These are phyloP conservation scores for Podila verticillata DNA, from an alignment of 192 early-diverging fungal genomes.

Conservation along the genomic window DNA sequence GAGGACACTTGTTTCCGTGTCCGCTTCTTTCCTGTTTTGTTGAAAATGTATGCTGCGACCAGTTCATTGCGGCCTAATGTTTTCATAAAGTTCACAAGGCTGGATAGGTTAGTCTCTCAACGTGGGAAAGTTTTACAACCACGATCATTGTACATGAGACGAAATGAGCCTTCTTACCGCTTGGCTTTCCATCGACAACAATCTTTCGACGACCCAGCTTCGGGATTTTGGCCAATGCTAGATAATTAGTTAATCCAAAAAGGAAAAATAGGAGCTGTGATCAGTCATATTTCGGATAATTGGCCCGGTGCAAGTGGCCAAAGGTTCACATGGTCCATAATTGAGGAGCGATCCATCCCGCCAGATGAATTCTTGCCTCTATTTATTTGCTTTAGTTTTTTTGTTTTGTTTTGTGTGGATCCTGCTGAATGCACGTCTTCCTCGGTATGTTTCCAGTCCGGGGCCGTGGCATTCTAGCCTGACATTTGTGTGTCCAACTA, in stretches of 20 bases:
- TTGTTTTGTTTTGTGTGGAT: too few relatives aligned
- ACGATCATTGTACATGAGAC: not conserved
- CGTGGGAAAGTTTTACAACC: not conserved
- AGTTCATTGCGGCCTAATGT: slow-evolving; percentile 72
- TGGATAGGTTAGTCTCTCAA: not conserved
- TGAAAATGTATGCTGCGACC: slow-evolving; percentile 77
- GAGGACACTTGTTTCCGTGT: slow-evolving; percentile 83
- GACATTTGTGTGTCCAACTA: too few relatives aligned
- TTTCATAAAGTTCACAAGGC: not conserved
- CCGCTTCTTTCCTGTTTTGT: slow-evolving; percentile 70
- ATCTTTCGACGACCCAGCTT: slow-evolving; percentile 61
- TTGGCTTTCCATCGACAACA: slow-evolving; percentile 60
- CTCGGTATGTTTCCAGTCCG: too few relatives aligned
- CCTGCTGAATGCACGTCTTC: too few relatives aligned
- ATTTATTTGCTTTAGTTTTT: too few relatives aligned
- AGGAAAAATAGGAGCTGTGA: slow-evolving; percentile 10
- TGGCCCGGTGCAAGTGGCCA: too few relatives aligned
- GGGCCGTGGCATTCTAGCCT: too few relatives aligned
- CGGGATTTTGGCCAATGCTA: slow-evolving; percentile 22
- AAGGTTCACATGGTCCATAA: too few relatives aligned
- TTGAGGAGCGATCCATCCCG: too few relatives aligned
- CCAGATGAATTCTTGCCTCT: too few relatives aligned
- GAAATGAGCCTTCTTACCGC: slow-evolving; percentile 29
- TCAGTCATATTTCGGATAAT: not conserved
- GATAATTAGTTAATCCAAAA: not conserved